These are phyloP conservation scores for Castanea mollissima DNA, from an alignment of 306 rosid genomes.

Conservation along the genomic window DNA sequence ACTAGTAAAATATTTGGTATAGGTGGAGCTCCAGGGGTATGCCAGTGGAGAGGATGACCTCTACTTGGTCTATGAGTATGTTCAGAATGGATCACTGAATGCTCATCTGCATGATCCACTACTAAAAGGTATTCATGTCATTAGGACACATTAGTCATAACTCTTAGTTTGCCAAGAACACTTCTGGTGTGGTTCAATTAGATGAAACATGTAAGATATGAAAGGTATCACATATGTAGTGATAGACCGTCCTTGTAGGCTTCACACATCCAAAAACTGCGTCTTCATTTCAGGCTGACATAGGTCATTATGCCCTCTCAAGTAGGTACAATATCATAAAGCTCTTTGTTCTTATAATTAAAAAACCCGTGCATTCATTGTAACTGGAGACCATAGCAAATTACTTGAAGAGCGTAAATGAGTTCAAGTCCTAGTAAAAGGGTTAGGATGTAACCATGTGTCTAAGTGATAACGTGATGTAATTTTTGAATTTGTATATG, in stretches of 20 bases:
- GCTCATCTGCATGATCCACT: conserved; percentile 80
- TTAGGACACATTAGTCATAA: background rate
- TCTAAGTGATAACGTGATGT: too few relatives aligned
- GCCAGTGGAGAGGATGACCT: conserved; percentile 37
- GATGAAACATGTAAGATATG: background rate
- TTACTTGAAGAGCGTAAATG: too few relatives aligned
- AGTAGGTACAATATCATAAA: too few relatives aligned
- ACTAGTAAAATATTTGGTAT: conserved; percentile 25
- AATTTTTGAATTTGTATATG: too few relatives aligned
- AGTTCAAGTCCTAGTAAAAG: too few relatives aligned
- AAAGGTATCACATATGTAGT: background rate
- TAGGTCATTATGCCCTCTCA: too few relatives aligned
- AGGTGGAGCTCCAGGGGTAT: conserved; percentile 80
- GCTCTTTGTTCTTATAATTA: too few relatives aligned
- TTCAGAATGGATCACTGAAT: conserved; percentile 71
- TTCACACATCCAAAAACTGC: background rate
- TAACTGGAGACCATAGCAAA: too few relatives aligned
- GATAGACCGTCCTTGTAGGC: background rate
- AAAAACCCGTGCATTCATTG: too few relatives aligned
- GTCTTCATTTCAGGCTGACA: too few relatives aligned
- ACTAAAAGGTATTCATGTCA: conserved; percentile 51
- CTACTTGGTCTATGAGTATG: conserved; percentile 74
- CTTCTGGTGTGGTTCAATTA: background rate
- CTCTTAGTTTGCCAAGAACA: background rate
- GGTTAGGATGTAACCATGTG: too few relatives aligned